phyloP scores from a whole-genome alignment of 1,139 yeast genomes.

The Diutina sp. region DNA sequence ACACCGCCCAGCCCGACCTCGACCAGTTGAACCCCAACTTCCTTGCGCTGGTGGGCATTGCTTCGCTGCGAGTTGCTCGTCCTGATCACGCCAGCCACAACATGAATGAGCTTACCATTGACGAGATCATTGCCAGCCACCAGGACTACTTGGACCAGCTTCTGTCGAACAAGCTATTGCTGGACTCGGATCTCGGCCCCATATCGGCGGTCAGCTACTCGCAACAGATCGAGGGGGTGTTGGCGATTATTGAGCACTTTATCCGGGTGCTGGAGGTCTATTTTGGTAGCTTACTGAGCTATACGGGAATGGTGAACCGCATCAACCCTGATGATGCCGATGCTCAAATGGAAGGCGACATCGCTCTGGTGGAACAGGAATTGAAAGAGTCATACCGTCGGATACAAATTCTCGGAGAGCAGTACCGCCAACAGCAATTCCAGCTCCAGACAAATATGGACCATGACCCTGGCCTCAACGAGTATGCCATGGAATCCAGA shows the following conservation, averaged over 20 bases:
- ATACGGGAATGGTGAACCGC: conserved; percentile 5
- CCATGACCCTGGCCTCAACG: background rate
- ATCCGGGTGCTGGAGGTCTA: conserved; percentile 34
- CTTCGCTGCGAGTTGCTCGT: background rate
- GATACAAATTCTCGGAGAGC: background rate
- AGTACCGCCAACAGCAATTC: background rate
- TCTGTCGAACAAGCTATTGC: conserved; percentile 27
- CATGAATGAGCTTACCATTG: conserved; percentile 25
- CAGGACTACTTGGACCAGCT: conserved; percentile 22
- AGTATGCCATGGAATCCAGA: background rate
- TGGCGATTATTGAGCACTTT: conserved; percentile 30
- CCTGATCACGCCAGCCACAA: conserved; percentile 6
- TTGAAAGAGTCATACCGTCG: background rate
- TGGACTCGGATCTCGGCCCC: conserved; percentile 22
- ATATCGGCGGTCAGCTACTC: conserved; percentile 27
- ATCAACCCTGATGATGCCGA: background rate
- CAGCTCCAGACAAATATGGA: background rate
- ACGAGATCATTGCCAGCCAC: conserved; percentile 34
- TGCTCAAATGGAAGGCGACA: background rate
- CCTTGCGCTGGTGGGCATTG: conserved; percentile 3
- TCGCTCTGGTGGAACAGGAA: background rate
- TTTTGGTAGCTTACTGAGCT: conserved; percentile 17
- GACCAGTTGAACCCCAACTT: conserved; percentile 6
- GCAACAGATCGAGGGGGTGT: conserved; percentile 30
- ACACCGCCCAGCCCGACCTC: conserved; percentile 2